Percentiles rank a stretch among this genome's conserved stretches.
Evolutionary conservation across 805 yeast genomes (phyloP).

Genomic region (Barnettozyma botsteinii): DNA sequence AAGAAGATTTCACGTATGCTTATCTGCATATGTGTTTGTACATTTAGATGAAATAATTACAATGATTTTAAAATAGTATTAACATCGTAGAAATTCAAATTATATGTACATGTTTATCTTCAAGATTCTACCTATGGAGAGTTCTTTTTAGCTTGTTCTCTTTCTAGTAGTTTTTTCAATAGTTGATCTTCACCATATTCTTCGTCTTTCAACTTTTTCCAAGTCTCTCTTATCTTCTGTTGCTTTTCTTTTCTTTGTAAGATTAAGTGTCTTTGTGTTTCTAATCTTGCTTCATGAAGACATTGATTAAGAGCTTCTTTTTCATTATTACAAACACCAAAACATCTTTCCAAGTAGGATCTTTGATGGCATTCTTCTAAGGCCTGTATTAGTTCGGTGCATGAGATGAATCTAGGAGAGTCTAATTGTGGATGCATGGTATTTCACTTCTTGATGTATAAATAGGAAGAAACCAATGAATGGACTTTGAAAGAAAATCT

Average conservation of each 20-base stretch:
- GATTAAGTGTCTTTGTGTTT: constrained; percentile 50
- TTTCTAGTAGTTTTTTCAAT: constrained; percentile 57
- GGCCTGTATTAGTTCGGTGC: constrained; percentile 79
- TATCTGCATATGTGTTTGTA: constrained; percentile 4
- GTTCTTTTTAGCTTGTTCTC: constrained; percentile 36
- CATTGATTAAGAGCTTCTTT: constrained; percentile 77
- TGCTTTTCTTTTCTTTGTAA: constrained; percentile 51
- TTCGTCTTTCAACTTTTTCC: constrained; percentile 66
- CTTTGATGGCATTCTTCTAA: constrained; percentile 81
- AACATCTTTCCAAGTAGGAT: constrained; percentile 59
- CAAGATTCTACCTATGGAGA: not conserved
- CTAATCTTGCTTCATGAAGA: constrained; percentile 68
- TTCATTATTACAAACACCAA: constrained; percentile 81
- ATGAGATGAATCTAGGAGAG: constrained; percentile 46
- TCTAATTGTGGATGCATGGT: constrained; percentile 51
- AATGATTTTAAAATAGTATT: not conserved
- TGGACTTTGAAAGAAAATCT: not conserved
- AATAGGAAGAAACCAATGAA: not conserved
- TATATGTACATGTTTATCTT: not conserved
- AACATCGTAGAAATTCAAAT: constrained; percentile 3
- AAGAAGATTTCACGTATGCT: not conserved
- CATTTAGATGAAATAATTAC: constrained; percentile 6
- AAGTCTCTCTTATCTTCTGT: constrained; percentile 46
- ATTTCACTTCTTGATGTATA: not conserved
- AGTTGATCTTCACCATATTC: constrained; percentile 72